These are phyloP conservation scores for Funneliformis mosseae DNA, from an alignment of 192 early-diverging fungal species.

Conservation along the genomic window DNA sequence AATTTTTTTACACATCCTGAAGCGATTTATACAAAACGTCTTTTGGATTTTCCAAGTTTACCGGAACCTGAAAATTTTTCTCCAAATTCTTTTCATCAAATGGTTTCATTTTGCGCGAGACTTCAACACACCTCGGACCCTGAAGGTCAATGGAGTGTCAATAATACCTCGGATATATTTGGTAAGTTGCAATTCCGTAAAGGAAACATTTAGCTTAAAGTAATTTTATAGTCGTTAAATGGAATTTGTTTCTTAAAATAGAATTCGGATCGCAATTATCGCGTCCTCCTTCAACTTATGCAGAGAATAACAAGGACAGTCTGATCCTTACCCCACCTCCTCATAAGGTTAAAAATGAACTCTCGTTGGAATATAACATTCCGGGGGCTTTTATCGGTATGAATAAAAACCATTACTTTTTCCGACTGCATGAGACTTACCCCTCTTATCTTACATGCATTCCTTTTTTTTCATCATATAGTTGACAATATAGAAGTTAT, in stretches of 20 bases:
- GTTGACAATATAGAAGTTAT: background rate
- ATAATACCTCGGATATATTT: conserved; percentile 8
- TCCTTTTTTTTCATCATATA: background rate
- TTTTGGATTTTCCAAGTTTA: conserved; percentile 11
- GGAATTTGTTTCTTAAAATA: background rate
- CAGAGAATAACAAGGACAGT: background rate
- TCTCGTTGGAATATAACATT: background rate
- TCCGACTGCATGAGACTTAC: background rate
- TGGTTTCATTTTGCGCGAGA: background rate
- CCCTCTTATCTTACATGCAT: background rate
- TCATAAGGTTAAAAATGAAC: background rate
- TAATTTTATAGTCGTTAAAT: background rate
- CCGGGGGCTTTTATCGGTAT: background rate
- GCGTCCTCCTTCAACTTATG: conserved; percentile 3
- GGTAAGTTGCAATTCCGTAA: background rate
- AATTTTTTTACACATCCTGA: conserved; percentile 13
- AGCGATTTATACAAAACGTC: conserved; percentile 2
- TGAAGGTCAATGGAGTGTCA: background rate
- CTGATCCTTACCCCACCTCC: background rate
- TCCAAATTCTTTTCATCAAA: background rate
- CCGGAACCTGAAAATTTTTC: conserved; percentile 24
- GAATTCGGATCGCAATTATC: background rate
- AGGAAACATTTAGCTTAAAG: background rate
- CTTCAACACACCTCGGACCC: background rate
- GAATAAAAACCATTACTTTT: background rate